A percentile compares a stretch with the other conserved stretches of the same genome.
phyloP scores from a whole-genome alignment of 768 basidiomycete species.

The Boletus speciosus region DNA sequence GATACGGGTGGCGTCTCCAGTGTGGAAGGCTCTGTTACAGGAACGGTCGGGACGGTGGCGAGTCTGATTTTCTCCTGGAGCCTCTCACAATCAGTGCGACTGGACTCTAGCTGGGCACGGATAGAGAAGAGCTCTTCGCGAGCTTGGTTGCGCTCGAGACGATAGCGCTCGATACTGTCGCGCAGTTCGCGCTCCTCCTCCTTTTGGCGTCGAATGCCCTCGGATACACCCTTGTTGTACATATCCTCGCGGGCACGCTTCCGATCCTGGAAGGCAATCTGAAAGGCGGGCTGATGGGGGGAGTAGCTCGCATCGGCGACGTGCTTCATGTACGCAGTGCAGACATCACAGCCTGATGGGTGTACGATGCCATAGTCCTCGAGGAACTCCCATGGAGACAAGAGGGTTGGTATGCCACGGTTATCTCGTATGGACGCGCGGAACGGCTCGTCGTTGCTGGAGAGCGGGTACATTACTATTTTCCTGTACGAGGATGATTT shows the following conservation, averaged over 20 bases:
- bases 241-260: conserved; percentile 38
- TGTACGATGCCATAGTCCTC: conserved; percentile 40
- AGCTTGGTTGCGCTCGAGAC: conserved; percentile 35
- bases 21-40: conserved; percentile 5
- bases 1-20: neutral
- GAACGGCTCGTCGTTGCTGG: conserved; percentile 31
- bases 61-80: conserved; percentile 27
- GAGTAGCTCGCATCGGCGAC: conserved; percentile 39
- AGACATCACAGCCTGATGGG: conserved; percentile 37
- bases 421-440: conserved; percentile 27
- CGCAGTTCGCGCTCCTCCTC: conserved; percentile 35
- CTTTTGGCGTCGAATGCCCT: conserved; percentile 40
- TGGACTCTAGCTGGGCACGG: conserved; percentile 33
- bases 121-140: conserved; percentile 31
- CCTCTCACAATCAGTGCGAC: conserved; percentile 32
- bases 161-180: conserved; percentile 33
- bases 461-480: conserved; percentile 31
- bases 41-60: neutral
- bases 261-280: conserved; percentile 39
- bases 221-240: conserved; percentile 38
- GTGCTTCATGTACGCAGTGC: conserved; percentile 39
- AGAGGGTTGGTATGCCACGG: conserved; percentile 32
- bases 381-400: conserved; percentile 40
- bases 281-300: conserved; percentile 36
- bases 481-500: conserved; percentile 5